phyloP scores from a whole-genome alignment of 148 eudicot species.

The Chenopodium suecicum region DNA sequence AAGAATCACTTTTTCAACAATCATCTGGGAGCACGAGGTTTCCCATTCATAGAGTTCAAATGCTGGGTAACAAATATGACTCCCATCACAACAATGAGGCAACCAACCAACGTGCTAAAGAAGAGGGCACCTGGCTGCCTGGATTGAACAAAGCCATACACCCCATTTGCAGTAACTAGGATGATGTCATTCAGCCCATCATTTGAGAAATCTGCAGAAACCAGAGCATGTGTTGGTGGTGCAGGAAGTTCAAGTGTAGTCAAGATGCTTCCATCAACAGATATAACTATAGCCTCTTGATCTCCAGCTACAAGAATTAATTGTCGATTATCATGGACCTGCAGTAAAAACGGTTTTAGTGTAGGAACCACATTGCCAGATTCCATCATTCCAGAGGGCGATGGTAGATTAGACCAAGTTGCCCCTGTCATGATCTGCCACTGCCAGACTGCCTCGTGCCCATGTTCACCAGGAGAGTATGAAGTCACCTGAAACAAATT shows the following conservation, averaged over 20 bases:
- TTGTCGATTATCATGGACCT: slow-evolving; percentile 64
- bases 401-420: slow-evolving; percentile 97
- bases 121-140: slow-evolving; percentile 99
- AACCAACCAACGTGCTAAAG: slow-evolving; percentile 94
- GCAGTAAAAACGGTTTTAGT: slow-evolving; percentile 66
- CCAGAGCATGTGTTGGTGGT: slow-evolving; percentile 82
- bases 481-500: slow-evolving; percentile 65
- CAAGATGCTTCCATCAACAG: slow-evolving; percentile 72
- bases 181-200: slow-evolving; percentile 88
- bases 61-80: slow-evolving; percentile 88
- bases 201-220: slow-evolving; percentile 84
- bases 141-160: slow-evolving; percentile 91
- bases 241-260: slow-evolving; percentile 81
- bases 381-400: slow-evolving; percentile 90
- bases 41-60: slow-evolving; percentile 70
- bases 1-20: slow-evolving; percentile 23
- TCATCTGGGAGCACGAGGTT: slow-evolving; percentile 71
- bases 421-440: slow-evolving; percentile 95
- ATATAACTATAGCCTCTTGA: slow-evolving; percentile 78
- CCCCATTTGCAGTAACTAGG: slow-evolving; percentile 75
- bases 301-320: slow-evolving; percentile 89
- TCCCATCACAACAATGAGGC: slow-evolving; percentile 94
- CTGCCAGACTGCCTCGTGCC: slow-evolving; percentile 92
- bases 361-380: slow-evolving; percentile 79
- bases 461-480: slow-evolving; percentile 79